Evolutionary conservation across 1,284 basidiomycete species (phyloP).

Genomic region (Marasmius fiardii): DNA sequence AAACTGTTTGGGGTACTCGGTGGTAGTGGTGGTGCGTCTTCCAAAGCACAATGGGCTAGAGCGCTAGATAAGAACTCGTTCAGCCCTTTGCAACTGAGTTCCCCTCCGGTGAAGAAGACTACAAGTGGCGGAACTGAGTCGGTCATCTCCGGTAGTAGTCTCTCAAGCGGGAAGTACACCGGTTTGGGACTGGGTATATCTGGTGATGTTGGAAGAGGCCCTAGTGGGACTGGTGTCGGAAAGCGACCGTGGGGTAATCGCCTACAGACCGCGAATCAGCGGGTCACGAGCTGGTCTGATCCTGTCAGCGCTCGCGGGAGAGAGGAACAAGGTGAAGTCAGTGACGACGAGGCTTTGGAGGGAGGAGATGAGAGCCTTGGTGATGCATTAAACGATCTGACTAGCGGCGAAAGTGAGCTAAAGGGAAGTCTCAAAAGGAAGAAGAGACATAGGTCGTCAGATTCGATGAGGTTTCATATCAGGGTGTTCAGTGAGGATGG

Average conservation of each 20-base stretch:
- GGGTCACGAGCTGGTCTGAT: constrained; percentile 53
- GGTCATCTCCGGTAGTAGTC: neutral
- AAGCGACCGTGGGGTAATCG: constrained; percentile 17
- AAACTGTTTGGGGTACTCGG: constrained; percentile 39
- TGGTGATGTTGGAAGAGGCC: neutral
- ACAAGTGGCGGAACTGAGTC: neutral
- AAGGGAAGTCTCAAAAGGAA: constrained; percentile 17
- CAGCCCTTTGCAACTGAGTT: neutral
- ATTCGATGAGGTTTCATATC: neutral
- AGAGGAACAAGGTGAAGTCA: constrained; percentile 17
- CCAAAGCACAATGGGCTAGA: neutral
- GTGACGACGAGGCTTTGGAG: constrained; percentile 12
- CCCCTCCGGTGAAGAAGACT: neutral
- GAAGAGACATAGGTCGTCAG: constrained; percentile 11
- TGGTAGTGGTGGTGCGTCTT: neutral
- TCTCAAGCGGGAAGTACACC: neutral
- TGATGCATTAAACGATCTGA: too few relatives aligned
- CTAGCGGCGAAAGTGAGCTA: neutral
- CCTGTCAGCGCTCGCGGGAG: constrained; percentile 38
- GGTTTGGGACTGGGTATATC: neutral
- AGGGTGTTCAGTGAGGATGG: neutral
- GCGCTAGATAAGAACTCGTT: neutral
- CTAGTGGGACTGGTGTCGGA: neutral
- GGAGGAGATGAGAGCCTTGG: neutral
- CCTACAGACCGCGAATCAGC: constrained; percentile 23